Conservation (phyloP, 768 basidiomycete genomes). For the Phaeolepiota aurea region DNA sequence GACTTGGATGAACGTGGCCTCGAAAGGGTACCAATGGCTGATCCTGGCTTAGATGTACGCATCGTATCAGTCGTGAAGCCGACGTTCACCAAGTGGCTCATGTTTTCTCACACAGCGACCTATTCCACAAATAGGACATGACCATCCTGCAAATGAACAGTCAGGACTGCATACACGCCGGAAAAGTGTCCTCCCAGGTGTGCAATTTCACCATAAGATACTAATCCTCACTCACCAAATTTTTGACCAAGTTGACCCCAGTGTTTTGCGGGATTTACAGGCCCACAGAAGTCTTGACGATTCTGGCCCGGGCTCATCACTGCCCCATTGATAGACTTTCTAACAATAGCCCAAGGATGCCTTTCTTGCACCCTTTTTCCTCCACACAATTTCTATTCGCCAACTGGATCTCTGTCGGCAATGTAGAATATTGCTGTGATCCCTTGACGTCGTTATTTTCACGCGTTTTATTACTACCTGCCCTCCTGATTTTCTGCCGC, state of each 20-base stretch:
- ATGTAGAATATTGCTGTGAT: no score
- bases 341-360: no score
- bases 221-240: no score
- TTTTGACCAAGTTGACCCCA: constrained; percentile 63
- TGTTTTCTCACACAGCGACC: constrained; percentile 36
- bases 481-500: no score
- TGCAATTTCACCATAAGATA: no score
- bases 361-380: no score
- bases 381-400: no score
- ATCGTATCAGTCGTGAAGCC: constrained; percentile 4
- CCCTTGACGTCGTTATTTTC: no score
- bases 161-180: constrained; percentile 77
- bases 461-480: no score
- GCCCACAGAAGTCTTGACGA: constrained; percentile 80
- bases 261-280: constrained; percentile 81
- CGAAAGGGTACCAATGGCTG: constrained; percentile 87
- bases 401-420: no score
- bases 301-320: constrained; percentile 14
- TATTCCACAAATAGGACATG: constrained; percentile 56
- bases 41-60: constrained; percentile 82
- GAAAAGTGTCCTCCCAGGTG: constrained; percentile 92
- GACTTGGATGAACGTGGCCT: constrained; percentile 76
- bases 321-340: neutral
- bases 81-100: neutral
- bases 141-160: constrained; percentile 46